Conservation (phyloP, 2,329 filamentous ascomycete species). For the Aureobasidium sp. region DNA sequence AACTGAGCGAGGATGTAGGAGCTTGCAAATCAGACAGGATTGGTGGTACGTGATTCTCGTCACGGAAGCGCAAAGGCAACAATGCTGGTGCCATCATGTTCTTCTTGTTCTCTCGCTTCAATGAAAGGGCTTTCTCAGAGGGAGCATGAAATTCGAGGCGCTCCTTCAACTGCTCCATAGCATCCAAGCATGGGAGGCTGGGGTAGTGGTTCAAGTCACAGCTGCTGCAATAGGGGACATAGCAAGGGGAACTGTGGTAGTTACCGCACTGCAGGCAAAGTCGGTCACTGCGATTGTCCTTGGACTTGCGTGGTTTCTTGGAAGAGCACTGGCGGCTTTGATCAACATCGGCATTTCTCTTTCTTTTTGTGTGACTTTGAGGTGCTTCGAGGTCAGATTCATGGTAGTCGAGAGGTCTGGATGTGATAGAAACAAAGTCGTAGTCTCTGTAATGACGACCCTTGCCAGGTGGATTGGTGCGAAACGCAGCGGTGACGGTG, state of each 20-base stretch:
- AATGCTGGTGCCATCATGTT: not conserved
- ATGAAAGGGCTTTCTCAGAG: not conserved
- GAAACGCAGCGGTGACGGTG: not conserved
- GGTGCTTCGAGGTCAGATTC: not conserved
- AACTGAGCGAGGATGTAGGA: not conserved
- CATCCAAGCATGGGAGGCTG: not conserved
- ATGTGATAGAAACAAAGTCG: not conserved
- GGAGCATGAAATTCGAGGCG: not conserved
- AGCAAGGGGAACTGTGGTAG: conserved; percentile 4
- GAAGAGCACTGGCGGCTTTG: not conserved
- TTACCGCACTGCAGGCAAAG: not conserved
- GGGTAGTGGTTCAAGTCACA: not conserved
- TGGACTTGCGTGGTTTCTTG: not conserved
- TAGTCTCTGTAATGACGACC: not conserved
- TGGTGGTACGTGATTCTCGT: not conserved
- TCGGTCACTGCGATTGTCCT: not conserved
- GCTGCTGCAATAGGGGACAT: not conserved
- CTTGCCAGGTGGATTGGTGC: not conserved
- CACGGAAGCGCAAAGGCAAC: not conserved
- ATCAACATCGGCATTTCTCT: not conserved
- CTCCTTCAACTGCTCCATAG: not conserved
- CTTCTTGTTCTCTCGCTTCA: not conserved
- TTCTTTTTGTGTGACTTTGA: not conserved
- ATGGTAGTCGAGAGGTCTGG: not conserved
- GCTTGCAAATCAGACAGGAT: not conserved